These are phyloP conservation scores for Aspergillus asperescens DNA, from an alignment of 495 filamentous ascomycete species.

Conservation along the genomic window DNA sequence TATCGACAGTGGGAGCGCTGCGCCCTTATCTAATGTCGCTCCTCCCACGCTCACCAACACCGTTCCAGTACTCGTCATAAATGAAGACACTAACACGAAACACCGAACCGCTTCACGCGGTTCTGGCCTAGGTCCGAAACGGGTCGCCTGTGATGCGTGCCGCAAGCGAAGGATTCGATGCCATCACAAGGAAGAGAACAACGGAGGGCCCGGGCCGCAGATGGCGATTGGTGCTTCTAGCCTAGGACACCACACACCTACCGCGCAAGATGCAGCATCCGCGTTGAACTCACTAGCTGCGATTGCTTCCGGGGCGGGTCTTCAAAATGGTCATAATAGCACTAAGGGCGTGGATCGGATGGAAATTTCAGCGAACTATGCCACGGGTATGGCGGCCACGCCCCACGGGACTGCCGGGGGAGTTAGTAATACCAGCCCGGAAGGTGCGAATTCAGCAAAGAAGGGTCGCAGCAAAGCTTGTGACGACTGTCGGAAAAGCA, in stretches of 20 bases:
- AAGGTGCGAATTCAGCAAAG: conserved; percentile 37
- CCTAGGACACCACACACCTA: conserved; percentile 29
- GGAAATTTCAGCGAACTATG: conserved; percentile 27
- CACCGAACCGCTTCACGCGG: conserved; percentile 30
- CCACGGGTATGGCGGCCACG: conserved; percentile 24
- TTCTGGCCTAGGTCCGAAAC: conserved; percentile 46
- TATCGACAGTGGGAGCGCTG: conserved; percentile 9
- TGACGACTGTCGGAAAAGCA: conserved; percentile 62
- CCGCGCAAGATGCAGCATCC: conserved; percentile 43
- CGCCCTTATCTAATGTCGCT: conserved; percentile 20
- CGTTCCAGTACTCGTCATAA: conserved; percentile 15
- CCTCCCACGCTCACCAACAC: conserved; percentile 19
- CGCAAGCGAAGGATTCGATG: conserved; percentile 50
- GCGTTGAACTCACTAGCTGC: conserved; percentile 42
- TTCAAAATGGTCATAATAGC: conserved; percentile 24
- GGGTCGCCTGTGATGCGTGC: conserved; percentile 52
- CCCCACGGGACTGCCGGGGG: conserved; percentile 27
- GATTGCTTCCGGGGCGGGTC: conserved; percentile 37
- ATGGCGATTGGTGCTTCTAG: conserved; percentile 27
- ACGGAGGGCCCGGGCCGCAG: conserved; percentile 25
- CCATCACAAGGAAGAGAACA: conserved; percentile 48
- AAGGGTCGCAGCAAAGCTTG: conserved; percentile 59
- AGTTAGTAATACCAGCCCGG: conserved; percentile 33
- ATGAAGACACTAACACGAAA: conserved; percentile 30
- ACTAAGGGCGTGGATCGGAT: conserved; percentile 25